Percentiles rank a stretch among this genome's conserved stretches.
Conservation (phyloP, 2,329 filamentous ascomycete genomes). For the Fusarium annulatum region DNA sequence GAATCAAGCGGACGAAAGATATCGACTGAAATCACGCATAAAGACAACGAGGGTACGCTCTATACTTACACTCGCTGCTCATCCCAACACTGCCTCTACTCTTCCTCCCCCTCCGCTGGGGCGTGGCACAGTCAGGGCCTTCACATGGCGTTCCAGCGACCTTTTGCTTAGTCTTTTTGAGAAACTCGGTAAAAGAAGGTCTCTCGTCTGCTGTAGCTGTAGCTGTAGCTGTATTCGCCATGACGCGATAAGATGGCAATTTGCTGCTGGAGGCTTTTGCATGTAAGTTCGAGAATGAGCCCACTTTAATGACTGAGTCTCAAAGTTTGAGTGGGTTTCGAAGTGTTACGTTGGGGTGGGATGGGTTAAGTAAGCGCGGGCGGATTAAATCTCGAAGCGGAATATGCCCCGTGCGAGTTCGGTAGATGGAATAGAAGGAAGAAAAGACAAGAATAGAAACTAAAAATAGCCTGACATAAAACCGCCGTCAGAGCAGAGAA, state of each 20-base stretch:
- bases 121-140: conserved; percentile 13
- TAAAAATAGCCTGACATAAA: conserved; percentile 15
- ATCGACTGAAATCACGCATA: not conserved
- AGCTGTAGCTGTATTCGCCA: conserved; percentile 12
- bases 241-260: not conserved
- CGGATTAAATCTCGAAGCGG: conserved; percentile 7
- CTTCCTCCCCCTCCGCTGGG: conserved; percentile 15
- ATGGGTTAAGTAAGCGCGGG: conserved; percentile 23
- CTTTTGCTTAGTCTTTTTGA: conserved; percentile 57
- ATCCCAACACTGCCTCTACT: conserved; percentile 4
- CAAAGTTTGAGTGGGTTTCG: conserved; percentile 17
- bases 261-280: not conserved
- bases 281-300: conserved; percentile 18
- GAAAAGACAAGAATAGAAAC: not conserved
- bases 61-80: conserved; percentile 45
- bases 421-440: not conserved
- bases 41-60: not conserved
- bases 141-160: conserved; percentile 11
- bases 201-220: conserved; percentile 31
- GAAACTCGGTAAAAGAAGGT: conserved; percentile 61
- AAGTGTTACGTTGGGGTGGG: conserved; percentile 12
- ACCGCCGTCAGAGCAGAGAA: not conserved
- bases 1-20: not conserved
- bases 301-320: conserved; percentile 27
- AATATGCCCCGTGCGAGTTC: conserved; percentile 5